A percentile compares a stretch with the other conserved stretches of the same genome.
These are phyloP conservation scores for Saturnispora hagleri DNA, from an alignment of 805 yeast genomes.

Conservation along the genomic window DNA sequence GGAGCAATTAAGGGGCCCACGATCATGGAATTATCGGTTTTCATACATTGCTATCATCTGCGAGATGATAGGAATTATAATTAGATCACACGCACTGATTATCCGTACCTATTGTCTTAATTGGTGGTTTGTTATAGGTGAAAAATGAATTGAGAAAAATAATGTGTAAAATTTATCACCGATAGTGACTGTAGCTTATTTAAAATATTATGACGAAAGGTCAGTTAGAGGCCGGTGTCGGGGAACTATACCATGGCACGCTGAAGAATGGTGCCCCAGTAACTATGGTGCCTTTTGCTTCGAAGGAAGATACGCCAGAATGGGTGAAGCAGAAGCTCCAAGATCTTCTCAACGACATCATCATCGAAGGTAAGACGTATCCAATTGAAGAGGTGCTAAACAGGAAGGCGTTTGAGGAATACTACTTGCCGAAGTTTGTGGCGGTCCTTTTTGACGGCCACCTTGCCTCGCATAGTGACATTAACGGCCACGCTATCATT, in stretches of 20 bases:
- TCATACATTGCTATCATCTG: neutral
- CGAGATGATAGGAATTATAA: neutral
- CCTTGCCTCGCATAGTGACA: conserved; percentile 9
- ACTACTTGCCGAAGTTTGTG: conserved; percentile 61
- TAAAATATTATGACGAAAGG: neutral
- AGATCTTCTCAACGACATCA: conserved; percentile 50
- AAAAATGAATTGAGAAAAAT: neutral
- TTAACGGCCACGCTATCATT: conserved; percentile 32
- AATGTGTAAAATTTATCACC: neutral
- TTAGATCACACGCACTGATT: neutral
- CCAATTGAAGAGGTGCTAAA: conserved; percentile 42
- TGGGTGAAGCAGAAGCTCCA: conserved; percentile 38
- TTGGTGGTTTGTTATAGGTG: neutral
- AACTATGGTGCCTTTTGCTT: conserved; percentile 54
- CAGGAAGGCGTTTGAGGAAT: conserved; percentile 44
- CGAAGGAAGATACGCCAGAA: conserved; percentile 39
- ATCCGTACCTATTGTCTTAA: neutral
- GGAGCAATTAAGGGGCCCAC: neutral
- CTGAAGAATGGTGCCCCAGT: conserved; percentile 16
- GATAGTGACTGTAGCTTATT: neutral
- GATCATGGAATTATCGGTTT: neutral
- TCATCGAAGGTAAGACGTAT: conserved; percentile 69
- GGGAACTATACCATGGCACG: neutral
- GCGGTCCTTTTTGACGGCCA: conserved; percentile 50
- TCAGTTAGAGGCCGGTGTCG: neutral